These are phyloP conservation scores for Leccinum disarticulatum DNA, from an alignment of 768 basidiomycete species.

Conservation along the genomic window DNA sequence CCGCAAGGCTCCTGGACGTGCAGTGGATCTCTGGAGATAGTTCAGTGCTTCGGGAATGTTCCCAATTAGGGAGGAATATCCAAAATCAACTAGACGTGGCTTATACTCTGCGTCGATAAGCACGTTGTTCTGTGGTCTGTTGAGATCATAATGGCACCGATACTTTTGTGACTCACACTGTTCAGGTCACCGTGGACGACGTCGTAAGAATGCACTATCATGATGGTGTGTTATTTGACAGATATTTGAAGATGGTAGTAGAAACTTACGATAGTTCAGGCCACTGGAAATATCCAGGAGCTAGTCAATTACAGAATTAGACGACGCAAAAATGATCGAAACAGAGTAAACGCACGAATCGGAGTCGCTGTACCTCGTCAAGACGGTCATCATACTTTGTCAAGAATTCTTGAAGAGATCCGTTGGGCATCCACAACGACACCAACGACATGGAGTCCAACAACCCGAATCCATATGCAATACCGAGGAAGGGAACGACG, in stretches of 20 bases:
- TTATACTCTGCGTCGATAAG: neutral
- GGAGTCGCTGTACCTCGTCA: neutral
- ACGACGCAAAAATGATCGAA: neutral
- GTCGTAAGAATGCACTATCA: neutral
- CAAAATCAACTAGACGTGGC: neutral
- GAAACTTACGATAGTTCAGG: neutral
- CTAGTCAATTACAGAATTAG: neutral
- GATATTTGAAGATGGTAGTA: neutral
- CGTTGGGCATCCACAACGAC: neutral
- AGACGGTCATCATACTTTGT: neutral
- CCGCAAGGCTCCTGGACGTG: too few relatives aligned
- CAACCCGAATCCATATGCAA: neutral
- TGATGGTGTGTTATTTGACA: neutral
- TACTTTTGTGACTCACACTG: neutral
- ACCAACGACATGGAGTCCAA: neutral
- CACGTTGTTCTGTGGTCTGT: neutral
- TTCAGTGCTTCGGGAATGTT: neutral
- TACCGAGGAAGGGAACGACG: neutral
- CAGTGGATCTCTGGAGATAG: too few relatives aligned
- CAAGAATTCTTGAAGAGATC: neutral
- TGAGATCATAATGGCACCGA: neutral
- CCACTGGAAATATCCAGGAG: neutral
- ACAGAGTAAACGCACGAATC: neutral
- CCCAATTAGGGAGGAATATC: neutral
- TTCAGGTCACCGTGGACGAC: conserved; percentile 4